Percentiles rank a stretch among this genome's conserved stretches.
Conservation (phyloP, 2,329 filamentous ascomycete genomes). For the Sporothrix curviconia region DNA sequence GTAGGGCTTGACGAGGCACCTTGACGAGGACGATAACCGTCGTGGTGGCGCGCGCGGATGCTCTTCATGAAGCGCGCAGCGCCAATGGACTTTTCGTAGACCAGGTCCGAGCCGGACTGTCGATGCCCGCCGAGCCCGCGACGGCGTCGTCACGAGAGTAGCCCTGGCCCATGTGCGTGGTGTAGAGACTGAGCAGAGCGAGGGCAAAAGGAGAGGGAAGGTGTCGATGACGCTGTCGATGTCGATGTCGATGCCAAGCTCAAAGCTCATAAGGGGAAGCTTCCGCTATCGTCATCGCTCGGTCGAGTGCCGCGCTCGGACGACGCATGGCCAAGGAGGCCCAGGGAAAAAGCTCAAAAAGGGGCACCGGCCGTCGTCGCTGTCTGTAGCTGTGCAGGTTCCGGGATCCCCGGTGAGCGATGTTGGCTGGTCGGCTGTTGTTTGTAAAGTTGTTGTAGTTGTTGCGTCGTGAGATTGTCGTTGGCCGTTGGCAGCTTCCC, state of each 20-base stretch:
- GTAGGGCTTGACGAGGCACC: constrained; percentile 88
- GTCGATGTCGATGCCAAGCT: too few relatives aligned
- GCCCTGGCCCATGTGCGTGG: constrained; percentile 74
- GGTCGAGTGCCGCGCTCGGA: too few relatives aligned
- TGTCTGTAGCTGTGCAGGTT: not conserved
- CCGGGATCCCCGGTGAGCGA: too few relatives aligned
- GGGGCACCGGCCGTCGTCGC: too few relatives aligned
- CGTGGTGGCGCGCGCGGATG: constrained; percentile 80
- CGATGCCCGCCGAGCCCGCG: constrained; percentile 86
- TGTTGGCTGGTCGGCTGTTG: too few relatives aligned
- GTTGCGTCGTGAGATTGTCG: too few relatives aligned
- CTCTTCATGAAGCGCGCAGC: constrained; percentile 95
- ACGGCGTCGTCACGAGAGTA: constrained; percentile 90
- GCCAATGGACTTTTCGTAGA: constrained; percentile 87
- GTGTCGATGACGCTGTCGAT: not conserved
- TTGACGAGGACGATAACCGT: constrained; percentile 92
- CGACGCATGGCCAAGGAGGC: too few relatives aligned
- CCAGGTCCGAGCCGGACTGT: constrained; percentile 81
- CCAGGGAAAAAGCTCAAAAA: too few relatives aligned
- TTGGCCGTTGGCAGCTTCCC: too few relatives aligned
- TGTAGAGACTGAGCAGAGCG: too few relatives aligned
- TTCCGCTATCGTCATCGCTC: constrained; percentile 2
- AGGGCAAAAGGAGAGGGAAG: not conserved
- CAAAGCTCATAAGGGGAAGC: too few relatives aligned
- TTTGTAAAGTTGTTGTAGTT: too few relatives aligned